Conservation (phyloP, 2,329 filamentous ascomycete species). For the Diaporthe sp. region DNA sequence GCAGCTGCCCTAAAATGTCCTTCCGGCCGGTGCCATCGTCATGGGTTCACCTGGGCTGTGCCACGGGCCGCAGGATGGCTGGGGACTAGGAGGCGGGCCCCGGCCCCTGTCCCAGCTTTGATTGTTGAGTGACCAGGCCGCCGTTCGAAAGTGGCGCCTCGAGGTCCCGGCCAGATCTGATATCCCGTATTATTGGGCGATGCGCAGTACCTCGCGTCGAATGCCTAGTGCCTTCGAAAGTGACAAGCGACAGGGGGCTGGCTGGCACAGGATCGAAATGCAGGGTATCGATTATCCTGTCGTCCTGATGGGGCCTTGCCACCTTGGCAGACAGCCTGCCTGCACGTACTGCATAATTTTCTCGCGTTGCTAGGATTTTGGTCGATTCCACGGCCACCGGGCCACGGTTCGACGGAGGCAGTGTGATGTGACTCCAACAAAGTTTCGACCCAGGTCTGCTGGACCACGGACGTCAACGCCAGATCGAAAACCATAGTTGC, state of each 20-base stretch:
- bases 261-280: conserved; percentile 30
- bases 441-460: conserved; percentile 23
- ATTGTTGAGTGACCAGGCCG: conserved; percentile 23
- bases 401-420: conserved; percentile 14
- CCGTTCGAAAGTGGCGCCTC: conserved; percentile 37
- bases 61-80: conserved; percentile 41
- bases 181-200: conserved; percentile 26
- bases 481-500: conserved; percentile 27
- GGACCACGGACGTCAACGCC: conserved; percentile 30
- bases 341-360: neutral
- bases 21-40: conserved; percentile 33
- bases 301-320: conserved; percentile 14
- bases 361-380: conserved; percentile 2
- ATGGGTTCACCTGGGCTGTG: conserved; percentile 30
- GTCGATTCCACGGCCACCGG: conserved; percentile 10
- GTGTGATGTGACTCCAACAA: conserved; percentile 25
- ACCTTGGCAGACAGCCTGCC: conserved; percentile 4
- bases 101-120: conserved; percentile 33
- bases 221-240: neutral
- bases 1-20: conserved; percentile 14
- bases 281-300: conserved; percentile 29
- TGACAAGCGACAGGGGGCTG: conserved; percentile 30
- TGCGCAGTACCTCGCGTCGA: conserved; percentile 24
- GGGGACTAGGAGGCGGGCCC: conserved; percentile 26
- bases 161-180: conserved; percentile 28